Conservation (phyloP, 129 eudicot species). For the Flaveria brownii region DNA sequence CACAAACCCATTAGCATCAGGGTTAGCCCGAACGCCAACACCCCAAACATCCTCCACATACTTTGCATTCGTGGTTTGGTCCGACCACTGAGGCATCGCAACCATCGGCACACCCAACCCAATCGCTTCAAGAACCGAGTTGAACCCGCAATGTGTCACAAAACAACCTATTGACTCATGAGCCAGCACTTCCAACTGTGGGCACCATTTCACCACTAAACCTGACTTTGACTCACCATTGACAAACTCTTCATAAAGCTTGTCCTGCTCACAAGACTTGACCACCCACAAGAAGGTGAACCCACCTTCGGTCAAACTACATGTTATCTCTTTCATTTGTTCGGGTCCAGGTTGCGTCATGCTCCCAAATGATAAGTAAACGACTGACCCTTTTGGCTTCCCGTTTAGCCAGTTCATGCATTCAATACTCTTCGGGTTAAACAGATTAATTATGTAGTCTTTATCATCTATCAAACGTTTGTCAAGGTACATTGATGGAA, state of each 20-base stretch:
- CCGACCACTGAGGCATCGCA: constrained; percentile 42
- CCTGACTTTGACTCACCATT: constrained; percentile 20
- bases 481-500: constrained; percentile 45
- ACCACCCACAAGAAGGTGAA: constrained; percentile 39
- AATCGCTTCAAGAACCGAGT: constrained; percentile 41
- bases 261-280: constrained; percentile 28
- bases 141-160: constrained; percentile 47
- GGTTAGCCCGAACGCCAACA: constrained; percentile 38
- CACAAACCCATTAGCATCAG: constrained; percentile 36
- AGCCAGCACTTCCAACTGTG: constrained; percentile 42
- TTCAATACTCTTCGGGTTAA: constrained; percentile 22
- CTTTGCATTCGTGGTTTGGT: constrained; percentile 42
- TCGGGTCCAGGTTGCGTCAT: constrained; percentile 21
- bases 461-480: constrained; percentile 31
- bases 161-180: constrained; percentile 45
- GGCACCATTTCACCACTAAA: constrained; percentile 42
- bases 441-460: constrained; percentile 24
- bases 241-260: constrained; percentile 11
- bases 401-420: constrained; percentile 44
- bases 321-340: constrained; percentile 39
- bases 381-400: constrained; percentile 34
- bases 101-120: constrained; percentile 42
- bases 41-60: constrained; percentile 46
- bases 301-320: constrained; percentile 20
- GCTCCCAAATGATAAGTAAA: constrained; percentile 44